Base-by-base conservation (phyloP, 148 eudicot genomes). In the Beta vulgaris region DNA sequence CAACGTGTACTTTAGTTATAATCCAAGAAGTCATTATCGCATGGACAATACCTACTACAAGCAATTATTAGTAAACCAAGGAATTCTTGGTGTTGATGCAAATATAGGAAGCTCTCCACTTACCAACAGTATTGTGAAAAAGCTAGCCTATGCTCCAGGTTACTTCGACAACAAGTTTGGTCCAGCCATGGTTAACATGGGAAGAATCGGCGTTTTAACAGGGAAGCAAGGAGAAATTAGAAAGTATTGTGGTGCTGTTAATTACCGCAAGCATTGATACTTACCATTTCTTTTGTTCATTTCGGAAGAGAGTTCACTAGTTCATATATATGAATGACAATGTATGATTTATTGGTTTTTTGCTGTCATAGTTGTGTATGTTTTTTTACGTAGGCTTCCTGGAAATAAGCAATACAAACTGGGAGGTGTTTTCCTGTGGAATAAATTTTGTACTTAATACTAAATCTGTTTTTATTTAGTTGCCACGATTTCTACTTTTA, bases 171-270 rank as follows among this genome's bases (percentile, higher is more conserved):
- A 74, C 46, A 84, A 60, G 66, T 90, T 87, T 37, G 89, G 87
- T 7, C 82, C 83, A 25, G 93, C 93, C 44, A 84, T 90, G 89
- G 82, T 88, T 28, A 90, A 88, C 61, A 35, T 88, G 81, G 88
- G 87, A 7, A 63, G 68, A 46, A 69, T 87, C 12, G 77, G 80
- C 18, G 88, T 85, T 11, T 84, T 90, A 1, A 81, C 83, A 2
- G 93, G 84, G 2, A 66, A 72, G 4, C 62, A 86, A 59, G 93
- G 93, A 6, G 79, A 90, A 81, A 77, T 90, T 21, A 83, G 90
- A 57, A 77, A 65, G 35, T 83, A 85, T 1, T 88, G 93, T 59
- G 72, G 81, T 14, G 64, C 55, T 4, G 63, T 80, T 15, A 88
- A 87, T 65, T 40, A 76, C 65, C 65, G 25, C 40, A 71, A 43